Conservation (phyloP, 768 basidiomycete species). For the Boletus rufocinnamomeus region DNA sequence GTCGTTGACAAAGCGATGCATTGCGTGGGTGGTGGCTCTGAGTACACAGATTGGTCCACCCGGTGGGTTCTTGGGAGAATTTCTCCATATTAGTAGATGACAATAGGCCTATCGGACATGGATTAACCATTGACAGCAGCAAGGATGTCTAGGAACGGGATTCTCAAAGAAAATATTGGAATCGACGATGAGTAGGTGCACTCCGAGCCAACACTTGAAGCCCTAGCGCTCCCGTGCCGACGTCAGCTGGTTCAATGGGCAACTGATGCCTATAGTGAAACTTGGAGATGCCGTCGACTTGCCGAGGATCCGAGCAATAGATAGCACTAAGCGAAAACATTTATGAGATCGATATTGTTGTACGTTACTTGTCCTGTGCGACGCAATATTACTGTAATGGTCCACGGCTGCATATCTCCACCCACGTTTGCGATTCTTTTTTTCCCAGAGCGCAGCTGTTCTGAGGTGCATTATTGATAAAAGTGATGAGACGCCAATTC, state of each 20-base stretch:
- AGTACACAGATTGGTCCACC: slow-evolving; percentile 6
- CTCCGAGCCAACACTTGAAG: not conserved
- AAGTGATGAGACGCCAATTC: not conserved
- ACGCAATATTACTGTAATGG: not conserved
- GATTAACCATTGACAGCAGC: not conserved
- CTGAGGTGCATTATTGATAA: not conserved
- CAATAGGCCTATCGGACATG: not conserved
- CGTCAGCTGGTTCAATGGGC: not conserved
- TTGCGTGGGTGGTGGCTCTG: too few species aligned
- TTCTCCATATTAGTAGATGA: not conserved
- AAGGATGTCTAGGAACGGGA: not conserved
- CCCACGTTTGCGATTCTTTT: slow-evolving; percentile 21
- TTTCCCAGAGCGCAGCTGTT: slow-evolving; percentile 12
- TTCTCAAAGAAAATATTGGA: not conserved
- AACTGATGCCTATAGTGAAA: not conserved
- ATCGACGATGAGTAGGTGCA: not conserved
- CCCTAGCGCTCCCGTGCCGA: not conserved
- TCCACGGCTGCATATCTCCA: not conserved
- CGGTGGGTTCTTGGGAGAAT: not conserved
- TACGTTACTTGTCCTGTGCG: too few species aligned
- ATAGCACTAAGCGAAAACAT: slow-evolving; percentile 5
- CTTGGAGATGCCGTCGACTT: not conserved
- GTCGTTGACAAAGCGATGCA: not conserved
- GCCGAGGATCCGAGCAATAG: slow-evolving; percentile 7
- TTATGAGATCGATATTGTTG: slow-evolving; percentile 4